These are phyloP conservation scores for Neopestalotiopsis sp. DNA, from an alignment of 2,329 filamentous ascomycete genomes.

Conservation along the genomic window DNA sequence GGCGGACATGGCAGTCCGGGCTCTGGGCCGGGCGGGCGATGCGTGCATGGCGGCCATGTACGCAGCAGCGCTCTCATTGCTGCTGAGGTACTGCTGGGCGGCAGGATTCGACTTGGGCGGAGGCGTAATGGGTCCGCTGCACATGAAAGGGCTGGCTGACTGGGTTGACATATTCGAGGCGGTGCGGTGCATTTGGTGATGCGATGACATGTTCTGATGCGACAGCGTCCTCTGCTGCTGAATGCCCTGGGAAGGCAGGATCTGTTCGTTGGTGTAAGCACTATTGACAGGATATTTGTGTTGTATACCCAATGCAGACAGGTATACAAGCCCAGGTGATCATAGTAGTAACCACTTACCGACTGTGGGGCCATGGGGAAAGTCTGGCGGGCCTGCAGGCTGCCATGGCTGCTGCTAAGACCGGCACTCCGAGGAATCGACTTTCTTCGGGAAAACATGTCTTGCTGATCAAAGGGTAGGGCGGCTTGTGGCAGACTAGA, in stretches of 20 bases:
- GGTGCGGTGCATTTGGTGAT: slow-evolving; percentile 50
- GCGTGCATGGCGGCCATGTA: slow-evolving; percentile 32
- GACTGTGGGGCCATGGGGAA: slow-evolving; percentile 22
- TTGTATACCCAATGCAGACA: neutral
- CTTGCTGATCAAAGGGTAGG: slow-evolving; percentile 25
- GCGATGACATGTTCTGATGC: slow-evolving; percentile 36
- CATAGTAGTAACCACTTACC: slow-evolving; percentile 29
- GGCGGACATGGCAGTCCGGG: slow-evolving; percentile 29
- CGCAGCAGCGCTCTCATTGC: slow-evolving; percentile 35
- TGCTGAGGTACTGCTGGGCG: slow-evolving; percentile 33
- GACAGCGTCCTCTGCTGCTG: slow-evolving; percentile 41
- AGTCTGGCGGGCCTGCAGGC: slow-evolving; percentile 15
- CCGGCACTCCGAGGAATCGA: slow-evolving; percentile 34
- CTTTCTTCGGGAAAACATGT: slow-evolving; percentile 34
- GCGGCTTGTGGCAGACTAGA: slow-evolving; percentile 28
- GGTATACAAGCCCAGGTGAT: neutral
- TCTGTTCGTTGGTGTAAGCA: slow-evolving; percentile 1
- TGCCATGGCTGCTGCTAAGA: slow-evolving; percentile 22
- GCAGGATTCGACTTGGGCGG: slow-evolving; percentile 32
- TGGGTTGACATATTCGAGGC: slow-evolving; percentile 47
- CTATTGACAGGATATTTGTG: slow-evolving; percentile 13
- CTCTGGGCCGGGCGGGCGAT: slow-evolving; percentile 27
- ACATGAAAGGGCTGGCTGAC: slow-evolving; percentile 44
- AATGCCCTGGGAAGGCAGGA: slow-evolving; percentile 26
- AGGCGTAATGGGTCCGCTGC: slow-evolving; percentile 40